A percentile compares a stretch with the other conserved stretches of the same genome.
Evolutionary conservation across 106 monocot species (phyloP).

Genomic region (Chionographis japonica): DNA sequence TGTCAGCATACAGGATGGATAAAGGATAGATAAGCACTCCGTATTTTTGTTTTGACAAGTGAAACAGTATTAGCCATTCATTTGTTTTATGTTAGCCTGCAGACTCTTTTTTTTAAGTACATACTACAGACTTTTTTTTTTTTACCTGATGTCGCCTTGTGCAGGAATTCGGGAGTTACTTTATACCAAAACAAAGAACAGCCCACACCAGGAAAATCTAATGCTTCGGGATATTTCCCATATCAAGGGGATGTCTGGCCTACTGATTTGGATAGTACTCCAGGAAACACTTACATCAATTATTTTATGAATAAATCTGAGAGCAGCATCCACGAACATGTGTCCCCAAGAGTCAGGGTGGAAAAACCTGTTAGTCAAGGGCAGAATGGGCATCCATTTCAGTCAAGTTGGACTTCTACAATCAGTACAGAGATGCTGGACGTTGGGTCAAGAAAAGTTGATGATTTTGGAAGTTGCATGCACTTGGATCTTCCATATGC

Average conservation of each 20-base stretch:
- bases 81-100: too few species aligned
- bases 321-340: conserved; percentile 20
- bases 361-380: conserved; percentile 24
- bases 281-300: conserved; percentile 11
- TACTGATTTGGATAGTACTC: conserved; percentile 29
- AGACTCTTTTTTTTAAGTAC: too few species aligned
- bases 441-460: conserved; percentile 14
- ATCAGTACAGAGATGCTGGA: conserved; percentile 28
- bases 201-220: conserved; percentile 10
- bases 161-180: conserved; percentile 18
- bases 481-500: conserved; percentile 15
- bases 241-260: conserved; percentile 18
- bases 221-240: conserved; percentile 20
- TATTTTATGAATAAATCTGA: conserved; percentile 29
- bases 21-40: too few species aligned
- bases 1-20: too few species aligned
- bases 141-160: not conserved
- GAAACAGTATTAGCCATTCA: too few species aligned
- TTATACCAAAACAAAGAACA: conserved; percentile 18
- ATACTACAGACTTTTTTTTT: too few species aligned
- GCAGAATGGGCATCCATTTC: conserved; percentile 30
- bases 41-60: too few species aligned
- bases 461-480: conserved; percentile 16
- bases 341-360: conserved; percentile 41
- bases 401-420: conserved; percentile 34